Evolutionary conservation across 345 rosid genomes (phyloP).

Genomic region (Populus tremula): DNA sequence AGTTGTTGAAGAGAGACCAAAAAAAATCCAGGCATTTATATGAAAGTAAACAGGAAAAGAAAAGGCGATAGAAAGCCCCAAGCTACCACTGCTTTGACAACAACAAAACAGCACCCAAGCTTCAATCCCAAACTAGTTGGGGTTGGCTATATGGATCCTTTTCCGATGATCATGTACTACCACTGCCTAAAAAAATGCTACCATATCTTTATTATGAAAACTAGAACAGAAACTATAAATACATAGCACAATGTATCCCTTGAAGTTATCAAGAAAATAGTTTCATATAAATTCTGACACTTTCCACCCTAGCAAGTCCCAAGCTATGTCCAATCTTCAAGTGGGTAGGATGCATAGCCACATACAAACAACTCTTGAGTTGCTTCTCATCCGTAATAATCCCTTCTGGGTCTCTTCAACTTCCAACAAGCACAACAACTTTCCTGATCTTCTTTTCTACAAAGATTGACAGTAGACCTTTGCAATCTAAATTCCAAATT

Average conservation of each 20-base stretch:
- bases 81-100: background rate
- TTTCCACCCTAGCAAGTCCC: background rate
- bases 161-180: background rate
- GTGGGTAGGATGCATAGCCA: background rate
- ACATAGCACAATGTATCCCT: background rate
- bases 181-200: background rate
- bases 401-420: background rate
- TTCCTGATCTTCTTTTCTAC: background rate
- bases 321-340: background rate
- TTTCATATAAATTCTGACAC: background rate
- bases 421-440: background rate
- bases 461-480: background rate
- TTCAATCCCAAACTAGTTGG: background rate
- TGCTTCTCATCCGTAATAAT: background rate
- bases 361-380: background rate
- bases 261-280: background rate
- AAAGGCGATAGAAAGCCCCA: background rate
- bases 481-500: background rate
- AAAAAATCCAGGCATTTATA: slow-evolving; percentile 3
- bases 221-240: background rate
- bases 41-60: background rate
- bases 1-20: slow-evolving; percentile 3
- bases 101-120: background rate
- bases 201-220: background rate
- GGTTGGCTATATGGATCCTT: background rate